Evolutionary conservation across 495 filamentous ascomycete species (phyloP), one percentile per base, ranked within the genome.

Genomic region (Podospora sp.): DNA sequence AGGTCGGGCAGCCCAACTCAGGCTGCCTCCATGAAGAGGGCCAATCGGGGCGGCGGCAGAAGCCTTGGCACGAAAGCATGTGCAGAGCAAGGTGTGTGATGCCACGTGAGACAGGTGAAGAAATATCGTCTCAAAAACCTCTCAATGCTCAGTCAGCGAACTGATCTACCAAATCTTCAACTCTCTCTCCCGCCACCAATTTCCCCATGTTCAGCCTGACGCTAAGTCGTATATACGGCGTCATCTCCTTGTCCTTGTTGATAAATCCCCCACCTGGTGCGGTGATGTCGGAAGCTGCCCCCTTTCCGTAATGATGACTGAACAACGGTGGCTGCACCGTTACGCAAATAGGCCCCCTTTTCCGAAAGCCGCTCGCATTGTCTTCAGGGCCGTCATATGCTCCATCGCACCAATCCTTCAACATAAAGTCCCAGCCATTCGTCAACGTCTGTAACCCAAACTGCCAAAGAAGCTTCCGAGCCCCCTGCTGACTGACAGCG

Each of bases 271-370:
- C 82, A 0, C 82, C 82, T 2, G 81, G 76, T 0, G 78, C 77
- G 63, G 73, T 76, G 57, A 83, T 84, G 65, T 84, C 69, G 24
- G 81, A 83, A 18, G 73, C 71, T 1, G 75, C 77, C 8, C 73
- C 77, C 20, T 72, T 74, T 0, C 75, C 75, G 68, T 76, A 81
- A 29, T 78, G 78, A 27, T 83, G 82, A 21, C 79, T 82, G 62
- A 84, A 79, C 22, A 84, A 65, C n/a, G 82, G 82, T 18, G 82
- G 82, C 50, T 82, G 79, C 11, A 78, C 76, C 4, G 82, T 84
- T 26, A 84, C 70, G 36, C 82, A 83, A 0, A 78, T 63, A 1
- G 77, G 79, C 1, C 24, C 4, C 52, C 52, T 63, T 1, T 49
- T 29, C 59, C 53, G 58, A 4, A 2, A 27, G 40, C 63, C 53